Evolutionary conservation across 176 grass and related monocot genomes (phyloP), one percentile per base, ranked within the genome.

Genomic region (Oryza officinalis): DNA sequence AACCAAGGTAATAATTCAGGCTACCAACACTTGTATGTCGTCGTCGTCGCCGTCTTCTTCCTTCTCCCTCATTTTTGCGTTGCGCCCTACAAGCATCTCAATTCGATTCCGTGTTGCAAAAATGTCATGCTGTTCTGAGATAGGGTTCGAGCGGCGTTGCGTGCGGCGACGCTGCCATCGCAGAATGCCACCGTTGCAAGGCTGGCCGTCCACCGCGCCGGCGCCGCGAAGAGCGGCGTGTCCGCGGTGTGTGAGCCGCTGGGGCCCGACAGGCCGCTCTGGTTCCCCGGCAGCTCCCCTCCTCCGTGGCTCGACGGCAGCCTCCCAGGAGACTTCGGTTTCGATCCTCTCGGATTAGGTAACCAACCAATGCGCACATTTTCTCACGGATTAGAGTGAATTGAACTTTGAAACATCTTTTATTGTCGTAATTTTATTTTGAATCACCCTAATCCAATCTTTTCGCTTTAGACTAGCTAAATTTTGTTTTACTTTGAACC

Each of bases 301-400:
- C 93, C 91, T 0, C 66, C 84, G 73, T 98, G 96, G 96, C 96
- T 98, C 66, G 93, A 98, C 81, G 96, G 96, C 79, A 98, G 95
- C 75, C 91, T 98, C 50, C 95, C 95, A 0, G 95, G 95, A 67
- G 92, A 98, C 81, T 95, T 90, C 2, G 92, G 92, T 11, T 98
- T 95, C 57, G 92, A 98, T 84, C 95, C 95, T 44, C 92, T 95
- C 8, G 95, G 95, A 50, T 64, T 95, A 26, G 95, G 95, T 94
- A 89, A 85, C 64, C 33, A 41, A 41, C 43, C 6, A 28, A 15
- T 18, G 18, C 65, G 18, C 65, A 31, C 30, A 47, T 41, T 15
- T 47, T 47, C 45, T 47, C 11, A 47, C 3, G 15, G 4, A 15
- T 13, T 13, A 15, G 13, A 38, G 37, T 8, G 37, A 37, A 38